These are phyloP conservation scores for Silene conica DNA, from an alignment of 148 eudicot species.

Conservation along the genomic window DNA sequence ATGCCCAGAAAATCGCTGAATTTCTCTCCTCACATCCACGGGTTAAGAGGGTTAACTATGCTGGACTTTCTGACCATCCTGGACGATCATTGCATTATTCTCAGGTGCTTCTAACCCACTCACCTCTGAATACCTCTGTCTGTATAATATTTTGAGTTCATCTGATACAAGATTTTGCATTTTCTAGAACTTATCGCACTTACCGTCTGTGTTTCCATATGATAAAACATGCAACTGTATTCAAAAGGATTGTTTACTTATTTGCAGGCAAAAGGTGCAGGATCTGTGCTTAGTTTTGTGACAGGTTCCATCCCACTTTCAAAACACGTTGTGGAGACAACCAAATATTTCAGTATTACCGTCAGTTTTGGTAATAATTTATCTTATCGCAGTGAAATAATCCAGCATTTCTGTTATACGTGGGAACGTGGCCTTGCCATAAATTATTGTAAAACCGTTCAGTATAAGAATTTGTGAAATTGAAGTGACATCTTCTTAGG, in stretches of 20 bases:
- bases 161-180: not conserved
- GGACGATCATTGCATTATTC: conserved; percentile 82
- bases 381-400: not conserved
- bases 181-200: not conserved
- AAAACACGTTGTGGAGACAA: conserved; percentile 71
- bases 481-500: not conserved
- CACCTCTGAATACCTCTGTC: not conserved
- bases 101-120: conserved; percentile 45
- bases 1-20: conserved; percentile 95
- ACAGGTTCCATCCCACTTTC: conserved; percentile 90
- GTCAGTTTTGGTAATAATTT: conserved; percentile 86
- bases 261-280: conserved; percentile 96
- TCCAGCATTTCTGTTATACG: not conserved
- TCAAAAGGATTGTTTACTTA: not conserved
- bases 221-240: not conserved
- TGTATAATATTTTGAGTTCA: not conserved
- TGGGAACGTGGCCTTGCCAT: too few relatives aligned
- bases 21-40: conserved; percentile 86
- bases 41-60: conserved; percentile 83
- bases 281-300: conserved; percentile 90
- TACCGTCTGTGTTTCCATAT: not conserved
- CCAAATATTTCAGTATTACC: conserved; percentile 87
- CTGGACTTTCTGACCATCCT: conserved; percentile 90
- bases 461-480: not conserved
- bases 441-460: too few relatives aligned